Percentiles rank a stretch among this genome's conserved stretches.
phyloP scores from a whole-genome alignment of 2,329 filamentous ascomycete species.

The Magnaporthiopsis incrustans region DNA sequence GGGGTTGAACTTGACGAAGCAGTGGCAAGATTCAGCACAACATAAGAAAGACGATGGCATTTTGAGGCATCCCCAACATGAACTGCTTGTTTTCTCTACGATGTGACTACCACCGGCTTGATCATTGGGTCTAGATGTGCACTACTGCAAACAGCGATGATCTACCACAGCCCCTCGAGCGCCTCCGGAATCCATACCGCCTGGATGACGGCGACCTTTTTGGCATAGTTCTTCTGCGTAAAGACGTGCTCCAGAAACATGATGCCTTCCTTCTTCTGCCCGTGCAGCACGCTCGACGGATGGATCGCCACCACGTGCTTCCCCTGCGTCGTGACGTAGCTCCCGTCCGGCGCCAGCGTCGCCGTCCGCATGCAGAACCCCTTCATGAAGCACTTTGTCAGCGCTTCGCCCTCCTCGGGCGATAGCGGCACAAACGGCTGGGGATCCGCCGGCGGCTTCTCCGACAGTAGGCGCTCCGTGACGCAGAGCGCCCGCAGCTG shows the following conservation, averaged over 20 bases:
- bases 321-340: conserved; percentile 51
- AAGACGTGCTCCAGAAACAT: conserved; percentile 63
- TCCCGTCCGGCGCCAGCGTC: conserved; percentile 49
- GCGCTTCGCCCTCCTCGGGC: conserved; percentile 42
- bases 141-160: not conserved
- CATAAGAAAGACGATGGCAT: no score
- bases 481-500: conserved; percentile 51
- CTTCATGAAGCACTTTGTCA: conserved; percentile 54
- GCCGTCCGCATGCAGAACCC: conserved; percentile 56
- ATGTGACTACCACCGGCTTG: no score
- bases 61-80: no score
- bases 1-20: no score
- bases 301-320: conserved; percentile 56
- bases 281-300: conserved; percentile 54
- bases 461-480: conserved; percentile 40
- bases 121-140: no score
- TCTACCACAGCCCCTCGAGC: conserved; percentile 21
- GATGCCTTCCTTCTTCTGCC: conserved; percentile 56
- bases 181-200: conserved; percentile 51
- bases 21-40: no score
- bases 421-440: conserved; percentile 47
- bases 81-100: no score
- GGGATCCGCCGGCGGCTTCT: conserved; percentile 40
- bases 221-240: conserved; percentile 58
- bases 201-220: conserved; percentile 56